These are phyloP conservation scores for Wallacemonas collosoma DNA, from an alignment of 208 protist genomes.

Conservation along the genomic window DNA sequence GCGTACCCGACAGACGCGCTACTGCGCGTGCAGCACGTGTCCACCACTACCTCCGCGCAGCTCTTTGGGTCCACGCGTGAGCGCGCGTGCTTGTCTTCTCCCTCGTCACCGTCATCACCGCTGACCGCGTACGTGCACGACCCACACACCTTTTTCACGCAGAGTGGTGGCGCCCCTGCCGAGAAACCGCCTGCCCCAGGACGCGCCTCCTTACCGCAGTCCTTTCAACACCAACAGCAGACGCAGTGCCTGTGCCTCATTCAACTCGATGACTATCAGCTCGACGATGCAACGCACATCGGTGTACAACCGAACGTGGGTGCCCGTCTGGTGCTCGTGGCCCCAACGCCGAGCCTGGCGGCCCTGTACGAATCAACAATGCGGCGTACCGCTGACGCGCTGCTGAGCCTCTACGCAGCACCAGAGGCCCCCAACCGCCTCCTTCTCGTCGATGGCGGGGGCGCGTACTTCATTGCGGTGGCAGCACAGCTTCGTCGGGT, in stretches of 20 bases:
- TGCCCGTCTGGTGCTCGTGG: conserved; percentile 32
- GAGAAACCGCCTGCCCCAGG: neutral
- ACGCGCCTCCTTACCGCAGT: neutral
- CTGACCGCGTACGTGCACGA: conserved; percentile 1
- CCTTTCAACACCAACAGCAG: neutral
- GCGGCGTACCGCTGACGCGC: conserved; percentile 30
- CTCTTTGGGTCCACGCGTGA: neutral
- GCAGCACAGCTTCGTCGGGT: conserved; percentile 21
- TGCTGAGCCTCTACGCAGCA: conserved; percentile 17
- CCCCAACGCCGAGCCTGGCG: conserved; percentile 27
- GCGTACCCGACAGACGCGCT: neutral
- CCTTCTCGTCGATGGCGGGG: conserved; percentile 46
- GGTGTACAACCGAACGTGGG: neutral
- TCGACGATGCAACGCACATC: neutral
- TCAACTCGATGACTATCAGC: neutral
- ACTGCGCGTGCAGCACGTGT: conserved; percentile 3
- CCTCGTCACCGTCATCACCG: neutral
- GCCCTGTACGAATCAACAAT: conserved; percentile 24
- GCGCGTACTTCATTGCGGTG: conserved; percentile 40
- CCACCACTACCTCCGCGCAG: conserved; percentile 3
- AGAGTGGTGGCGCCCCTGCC: neutral
- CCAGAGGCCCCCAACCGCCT: too few relatives aligned
- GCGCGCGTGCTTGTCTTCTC: neutral
- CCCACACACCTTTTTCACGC: neutral
- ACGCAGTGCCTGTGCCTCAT: neutral